Evolutionary conservation across 768 basidiomycete species (phyloP).

Genomic region (Russula emetica): DNA sequence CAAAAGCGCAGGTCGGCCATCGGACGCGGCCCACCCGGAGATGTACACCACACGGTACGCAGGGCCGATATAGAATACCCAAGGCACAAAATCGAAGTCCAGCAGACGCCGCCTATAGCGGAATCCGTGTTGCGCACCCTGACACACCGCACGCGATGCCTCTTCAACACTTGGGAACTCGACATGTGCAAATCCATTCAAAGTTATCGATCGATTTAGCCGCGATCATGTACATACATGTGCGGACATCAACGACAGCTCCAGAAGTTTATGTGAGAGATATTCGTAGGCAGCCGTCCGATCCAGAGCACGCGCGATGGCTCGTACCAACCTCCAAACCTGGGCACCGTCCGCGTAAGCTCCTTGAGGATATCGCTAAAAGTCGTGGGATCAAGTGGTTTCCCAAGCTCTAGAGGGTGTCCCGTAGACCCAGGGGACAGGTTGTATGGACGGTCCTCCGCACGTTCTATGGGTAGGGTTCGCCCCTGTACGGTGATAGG

Average conservation of each 20-base stretch:
- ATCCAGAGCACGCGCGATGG: slow-evolving; percentile 21
- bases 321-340: slow-evolving; percentile 3
- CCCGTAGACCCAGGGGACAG: no score
- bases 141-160: slow-evolving; percentile 7
- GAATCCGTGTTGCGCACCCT: slow-evolving; percentile 18
- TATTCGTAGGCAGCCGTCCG: background rate
- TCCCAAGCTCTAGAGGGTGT: background rate
- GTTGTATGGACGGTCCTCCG: no score
- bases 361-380: slow-evolving; percentile 1
- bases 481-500: no score
- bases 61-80: background rate
- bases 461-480: no score
- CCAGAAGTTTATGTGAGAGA: slow-evolving; percentile 19
- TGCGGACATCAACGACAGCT: slow-evolving; percentile 22
- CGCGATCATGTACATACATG: slow-evolving; percentile 12
- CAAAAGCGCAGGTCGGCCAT: background rate
- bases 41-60: slow-evolving; percentile 11
- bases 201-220: background rate
- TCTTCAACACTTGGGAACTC: slow-evolving; percentile 20
- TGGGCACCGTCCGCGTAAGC: slow-evolving; percentile 10
- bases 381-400: background rate
- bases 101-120: slow-evolving; percentile 13
- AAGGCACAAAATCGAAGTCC: slow-evolving; percentile 13
- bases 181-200: slow-evolving; percentile 18
- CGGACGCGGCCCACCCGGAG: slow-evolving; percentile 8